These are phyloP conservation scores for Fusarium sp. DNA, from an alignment of 2,329 filamentous ascomycete species.

Conservation along the genomic window DNA sequence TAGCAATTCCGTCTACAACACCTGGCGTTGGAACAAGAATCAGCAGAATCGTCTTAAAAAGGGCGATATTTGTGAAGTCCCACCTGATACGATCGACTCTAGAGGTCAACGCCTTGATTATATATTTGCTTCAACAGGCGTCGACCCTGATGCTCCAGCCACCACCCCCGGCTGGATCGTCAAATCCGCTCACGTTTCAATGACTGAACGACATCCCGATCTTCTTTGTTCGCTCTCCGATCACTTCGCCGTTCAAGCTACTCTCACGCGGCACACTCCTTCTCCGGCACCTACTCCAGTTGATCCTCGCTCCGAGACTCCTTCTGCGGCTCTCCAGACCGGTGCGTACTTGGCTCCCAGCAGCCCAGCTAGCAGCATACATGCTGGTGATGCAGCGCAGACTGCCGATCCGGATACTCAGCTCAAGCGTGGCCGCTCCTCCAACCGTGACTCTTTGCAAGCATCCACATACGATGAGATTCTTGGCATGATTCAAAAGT, in stretches of 20 bases:
- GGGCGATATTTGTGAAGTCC: conserved; percentile 66
- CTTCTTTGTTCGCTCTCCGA: conserved; percentile 90
- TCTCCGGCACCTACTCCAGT: conserved; percentile 29
- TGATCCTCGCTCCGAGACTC: conserved; percentile 32
- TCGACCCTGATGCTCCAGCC: conserved; percentile 48
- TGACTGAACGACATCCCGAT: conserved; percentile 83
- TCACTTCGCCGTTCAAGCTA: conserved; percentile 91
- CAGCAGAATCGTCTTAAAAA: conserved; percentile 74
- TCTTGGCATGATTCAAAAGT: conserved; percentile 74
- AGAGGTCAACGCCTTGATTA: conserved; percentile 92
- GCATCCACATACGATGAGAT: conserved; percentile 61
- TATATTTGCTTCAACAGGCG: conserved; percentile 79
- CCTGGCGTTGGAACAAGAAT: conserved; percentile 87
- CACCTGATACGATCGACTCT: conserved; percentile 74
- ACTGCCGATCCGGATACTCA: conserved; percentile 48
- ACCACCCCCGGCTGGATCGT: conserved; percentile 71
- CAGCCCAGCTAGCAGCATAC: conserved; percentile 41
- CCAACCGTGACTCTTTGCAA: conserved; percentile 31
- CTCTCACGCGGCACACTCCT: conserved; percentile 65
- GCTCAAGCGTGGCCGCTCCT: conserved; percentile 44
- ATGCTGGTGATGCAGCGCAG: conserved; percentile 32
- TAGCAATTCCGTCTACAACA: conserved; percentile 87
- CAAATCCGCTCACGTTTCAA: conserved; percentile 76
- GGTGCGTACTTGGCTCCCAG: conserved; percentile 43
- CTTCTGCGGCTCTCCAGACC: conserved; percentile 42